A percentile compares a stretch with the other conserved stretches of the same genome.
These are phyloP conservation scores for Avena atlantica DNA, from an alignment of 176 grass and related monocot species.

Conservation along the genomic window DNA sequence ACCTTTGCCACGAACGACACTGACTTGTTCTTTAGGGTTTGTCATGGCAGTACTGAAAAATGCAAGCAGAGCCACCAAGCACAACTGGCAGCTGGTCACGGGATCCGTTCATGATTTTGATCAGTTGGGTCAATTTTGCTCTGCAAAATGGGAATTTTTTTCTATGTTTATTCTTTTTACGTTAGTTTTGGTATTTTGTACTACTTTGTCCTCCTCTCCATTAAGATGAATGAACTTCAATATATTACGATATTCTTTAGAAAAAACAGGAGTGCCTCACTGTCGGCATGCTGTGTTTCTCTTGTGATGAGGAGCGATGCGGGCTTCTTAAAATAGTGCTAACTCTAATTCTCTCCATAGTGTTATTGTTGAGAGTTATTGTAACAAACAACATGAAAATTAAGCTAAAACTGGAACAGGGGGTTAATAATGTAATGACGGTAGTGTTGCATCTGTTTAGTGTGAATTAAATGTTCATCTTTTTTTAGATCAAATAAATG, in stretches of 20 bases:
- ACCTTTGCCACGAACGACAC: neutral
- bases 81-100: neutral
- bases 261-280: neutral
- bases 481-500: no score
- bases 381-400: neutral
- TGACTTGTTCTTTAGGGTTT: slow-evolving; percentile 7
- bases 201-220: neutral
- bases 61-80: neutral
- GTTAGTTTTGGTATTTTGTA: neutral
- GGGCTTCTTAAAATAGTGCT: neutral
- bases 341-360: neutral
- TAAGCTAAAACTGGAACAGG: neutral
- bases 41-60: neutral
- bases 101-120: neutral
- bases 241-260: neutral
- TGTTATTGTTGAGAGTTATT: neutral
- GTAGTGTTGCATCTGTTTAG: neutral
- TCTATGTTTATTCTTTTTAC: neutral
- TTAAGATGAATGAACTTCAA: neutral
- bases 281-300: neutral
- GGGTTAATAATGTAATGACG: neutral
- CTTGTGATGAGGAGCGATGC: neutral
- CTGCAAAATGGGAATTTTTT: neutral
- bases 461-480: neutral
- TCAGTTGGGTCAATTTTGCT: neutral